A percentile compares a stretch with the other conserved stretches of the same genome.
phyloP scores from a whole-genome alignment of 805 yeast genomes.

The Teunomyces aglyptinius region DNA sequence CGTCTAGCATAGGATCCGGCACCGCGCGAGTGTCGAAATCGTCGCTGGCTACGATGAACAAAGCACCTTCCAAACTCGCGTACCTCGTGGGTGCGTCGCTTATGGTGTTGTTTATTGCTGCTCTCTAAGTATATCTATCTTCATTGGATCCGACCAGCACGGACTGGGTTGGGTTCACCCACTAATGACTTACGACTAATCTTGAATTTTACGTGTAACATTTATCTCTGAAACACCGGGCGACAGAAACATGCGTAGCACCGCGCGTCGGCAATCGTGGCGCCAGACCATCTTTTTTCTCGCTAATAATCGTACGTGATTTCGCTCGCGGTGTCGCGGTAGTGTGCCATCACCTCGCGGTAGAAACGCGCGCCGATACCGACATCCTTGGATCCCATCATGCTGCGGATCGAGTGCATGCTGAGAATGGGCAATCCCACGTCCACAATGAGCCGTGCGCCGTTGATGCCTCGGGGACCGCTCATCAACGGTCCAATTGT shows the following conservation, averaged over 20 bases:
- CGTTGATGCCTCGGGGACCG: constrained; percentile 23
- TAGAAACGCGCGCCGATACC: constrained; percentile 38
- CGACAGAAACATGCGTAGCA: not conserved
- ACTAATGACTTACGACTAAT: not conserved
- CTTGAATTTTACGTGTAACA: too few species aligned
- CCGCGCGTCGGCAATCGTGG: too few species aligned
- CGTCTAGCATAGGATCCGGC: not conserved
- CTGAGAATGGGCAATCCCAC: constrained; percentile 42
- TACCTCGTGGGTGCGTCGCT: not conserved
- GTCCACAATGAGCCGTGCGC: constrained; percentile 35
- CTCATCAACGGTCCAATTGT: constrained; percentile 44
- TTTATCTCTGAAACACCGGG: not conserved
- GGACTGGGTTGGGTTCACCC: not conserved
- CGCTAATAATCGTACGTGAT: not conserved
- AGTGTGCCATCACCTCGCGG: constrained; percentile 27
- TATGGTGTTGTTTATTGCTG: not conserved
- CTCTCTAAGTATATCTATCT: not conserved
- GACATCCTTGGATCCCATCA: constrained; percentile 38
- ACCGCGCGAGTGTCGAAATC: not conserved
- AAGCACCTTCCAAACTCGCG: not conserved
- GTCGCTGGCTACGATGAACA: not conserved
- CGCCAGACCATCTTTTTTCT: too few species aligned
- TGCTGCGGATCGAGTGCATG: constrained; percentile 42
- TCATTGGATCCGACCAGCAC: not conserved
- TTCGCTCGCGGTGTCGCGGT: constrained; percentile 17